These are phyloP conservation scores for Alternaria viburni DNA, from an alignment of 2,329 filamentous ascomycete genomes.

Conservation along the genomic window DNA sequence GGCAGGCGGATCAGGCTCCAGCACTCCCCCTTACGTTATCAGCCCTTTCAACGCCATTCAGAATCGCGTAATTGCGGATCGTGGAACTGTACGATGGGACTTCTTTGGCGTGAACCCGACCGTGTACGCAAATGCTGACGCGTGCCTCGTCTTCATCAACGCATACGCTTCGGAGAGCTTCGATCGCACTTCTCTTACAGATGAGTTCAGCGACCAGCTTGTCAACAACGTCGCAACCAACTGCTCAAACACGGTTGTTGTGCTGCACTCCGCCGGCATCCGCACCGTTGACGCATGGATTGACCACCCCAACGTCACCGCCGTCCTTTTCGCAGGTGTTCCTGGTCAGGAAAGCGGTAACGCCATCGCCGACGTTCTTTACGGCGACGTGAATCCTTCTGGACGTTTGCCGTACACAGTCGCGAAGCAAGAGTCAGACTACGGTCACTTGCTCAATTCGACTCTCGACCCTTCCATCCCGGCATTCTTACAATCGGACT, in stretches of 20 bases:
- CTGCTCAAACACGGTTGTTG: slow-evolving; percentile 60
- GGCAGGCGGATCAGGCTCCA: slow-evolving; percentile 48
- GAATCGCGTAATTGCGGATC: slow-evolving; percentile 35
- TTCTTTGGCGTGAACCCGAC: slow-evolving; percentile 41
- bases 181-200: slow-evolving; percentile 31
- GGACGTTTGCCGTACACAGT: slow-evolving; percentile 81
- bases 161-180: slow-evolving; percentile 50
- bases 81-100: slow-evolving; percentile 45
- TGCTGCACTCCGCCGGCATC: slow-evolving; percentile 57
- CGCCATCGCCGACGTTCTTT: slow-evolving; percentile 77
- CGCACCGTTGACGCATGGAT: slow-evolving; percentile 78
- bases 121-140: slow-evolving; percentile 46
- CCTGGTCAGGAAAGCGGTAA: slow-evolving; percentile 84
- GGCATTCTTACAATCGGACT: slow-evolving; percentile 75
- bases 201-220: slow-evolving; percentile 37
- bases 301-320: slow-evolving; percentile 77
- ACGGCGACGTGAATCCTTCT: slow-evolving; percentile 75
- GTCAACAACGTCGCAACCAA: slow-evolving; percentile 54
- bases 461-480: slow-evolving; percentile 53
- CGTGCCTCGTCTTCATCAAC: slow-evolving; percentile 65
- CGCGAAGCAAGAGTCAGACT: slow-evolving; percentile 70
- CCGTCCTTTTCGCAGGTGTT: slow-evolving; percentile 78
- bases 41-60: slow-evolving; percentile 51
- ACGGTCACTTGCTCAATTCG: slow-evolving; percentile 66
- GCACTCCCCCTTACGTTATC: slow-evolving; percentile 49